Evolutionary conservation across 2,329 filamentous ascomycete genomes (phyloP).

Genomic region (Aspergillus piperis): DNA sequence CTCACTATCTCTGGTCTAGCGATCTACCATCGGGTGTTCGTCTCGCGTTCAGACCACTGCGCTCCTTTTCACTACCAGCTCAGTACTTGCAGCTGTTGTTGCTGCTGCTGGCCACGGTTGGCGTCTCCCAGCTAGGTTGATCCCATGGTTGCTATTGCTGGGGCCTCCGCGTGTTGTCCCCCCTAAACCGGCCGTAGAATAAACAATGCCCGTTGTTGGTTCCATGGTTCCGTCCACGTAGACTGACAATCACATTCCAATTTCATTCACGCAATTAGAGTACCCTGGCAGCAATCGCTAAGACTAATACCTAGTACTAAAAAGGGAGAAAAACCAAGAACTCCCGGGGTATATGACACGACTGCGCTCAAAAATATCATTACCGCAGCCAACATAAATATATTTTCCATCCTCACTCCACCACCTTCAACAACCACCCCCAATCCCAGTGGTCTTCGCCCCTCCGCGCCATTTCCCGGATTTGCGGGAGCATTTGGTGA

Average conservation of each 20-base stretch:
- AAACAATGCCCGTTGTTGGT: not conserved
- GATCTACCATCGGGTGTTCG: not conserved
- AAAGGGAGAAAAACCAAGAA: not conserved
- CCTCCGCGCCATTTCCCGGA: constrained; percentile 15
- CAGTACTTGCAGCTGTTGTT: too few species aligned
- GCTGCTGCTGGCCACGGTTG: too few species aligned
- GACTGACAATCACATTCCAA: too few species aligned
- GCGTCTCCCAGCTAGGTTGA: not conserved
- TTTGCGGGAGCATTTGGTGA: constrained; percentile 9
- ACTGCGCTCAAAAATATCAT: not conserved
- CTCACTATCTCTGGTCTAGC: not conserved
- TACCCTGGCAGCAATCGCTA: too few species aligned
- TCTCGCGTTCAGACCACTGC: not conserved
- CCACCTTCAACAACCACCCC: constrained; percentile 27
- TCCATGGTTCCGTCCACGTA: not conserved
- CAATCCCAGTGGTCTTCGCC: constrained; percentile 21
- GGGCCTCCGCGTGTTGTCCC: not conserved
- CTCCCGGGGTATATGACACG: not conserved
- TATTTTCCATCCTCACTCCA: not conserved
- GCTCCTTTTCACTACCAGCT: not conserved
- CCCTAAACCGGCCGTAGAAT: not conserved
- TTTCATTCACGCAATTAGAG: too few species aligned
- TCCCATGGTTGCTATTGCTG: not conserved
- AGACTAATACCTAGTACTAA: too few species aligned
- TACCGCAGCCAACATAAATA: too few species aligned